Evolutionary conservation across 179 eudicot genomes (phyloP).

Genomic region (Beta corolliflora): DNA sequence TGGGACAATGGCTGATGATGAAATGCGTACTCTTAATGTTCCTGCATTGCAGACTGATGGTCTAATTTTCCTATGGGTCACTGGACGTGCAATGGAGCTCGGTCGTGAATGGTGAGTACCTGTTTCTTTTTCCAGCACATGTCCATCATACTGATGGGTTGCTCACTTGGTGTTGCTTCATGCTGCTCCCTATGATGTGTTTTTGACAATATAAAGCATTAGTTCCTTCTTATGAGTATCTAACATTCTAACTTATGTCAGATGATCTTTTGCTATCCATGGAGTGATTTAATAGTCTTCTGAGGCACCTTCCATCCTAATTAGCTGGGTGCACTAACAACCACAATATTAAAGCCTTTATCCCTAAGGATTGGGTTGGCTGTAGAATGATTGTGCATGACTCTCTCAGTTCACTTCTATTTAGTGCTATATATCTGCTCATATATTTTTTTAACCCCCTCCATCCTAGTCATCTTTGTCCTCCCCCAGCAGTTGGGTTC

Average conservation of each 20-base stretch:
- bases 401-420: too few relatives aligned
- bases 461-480: too few relatives aligned
- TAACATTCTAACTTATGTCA: background rate
- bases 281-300: background rate
- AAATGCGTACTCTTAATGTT: constrained; percentile 94
- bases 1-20: constrained; percentile 99
- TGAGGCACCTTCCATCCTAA: background rate
- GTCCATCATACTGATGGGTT: background rate
- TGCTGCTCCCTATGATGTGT: background rate
- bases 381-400: too few relatives aligned
- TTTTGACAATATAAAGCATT: background rate
- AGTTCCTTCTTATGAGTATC: background rate
- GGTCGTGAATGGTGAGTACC: constrained; percentile 93
- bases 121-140: background rate
- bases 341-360: too few relatives aligned
- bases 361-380: too few relatives aligned
- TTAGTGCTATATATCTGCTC: too few relatives aligned
- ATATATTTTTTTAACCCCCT: too few relatives aligned
- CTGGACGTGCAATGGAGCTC: constrained; percentile 99
- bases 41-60: constrained; percentile 98
- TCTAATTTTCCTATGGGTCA: constrained; percentile 95
- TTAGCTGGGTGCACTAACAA: too few relatives aligned
- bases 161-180: constrained; percentile 8
- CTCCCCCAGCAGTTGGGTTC: background rate
- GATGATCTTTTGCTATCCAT: background rate